A percentile compares a stretch with the other conserved stretches of the same genome.
These are phyloP conservation scores for Cucurbita maxima DNA, from an alignment of 306 rosid genomes.

Conservation along the genomic window DNA sequence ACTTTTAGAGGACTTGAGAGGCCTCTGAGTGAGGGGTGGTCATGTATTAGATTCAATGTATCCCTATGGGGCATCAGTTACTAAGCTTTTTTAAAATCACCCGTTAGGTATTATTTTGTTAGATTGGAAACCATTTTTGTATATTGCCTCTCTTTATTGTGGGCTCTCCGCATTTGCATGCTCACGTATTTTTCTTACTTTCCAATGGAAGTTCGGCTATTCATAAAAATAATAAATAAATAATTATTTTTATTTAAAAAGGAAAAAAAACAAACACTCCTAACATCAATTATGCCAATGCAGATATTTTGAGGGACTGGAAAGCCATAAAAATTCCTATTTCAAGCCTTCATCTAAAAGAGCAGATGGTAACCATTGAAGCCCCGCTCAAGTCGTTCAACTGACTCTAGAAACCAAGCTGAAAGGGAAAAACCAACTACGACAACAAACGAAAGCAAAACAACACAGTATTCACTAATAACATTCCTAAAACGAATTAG, in stretches of 20 bases:
- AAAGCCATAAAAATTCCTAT: conserved; percentile 20
- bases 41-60: background rate
- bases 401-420: conserved; percentile 14
- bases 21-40: background rate
- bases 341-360: conserved; percentile 22
- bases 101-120: background rate
- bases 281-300: too few relatives aligned
- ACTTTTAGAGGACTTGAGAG: background rate
- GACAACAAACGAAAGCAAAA: background rate
- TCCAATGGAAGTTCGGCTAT: too few relatives aligned
- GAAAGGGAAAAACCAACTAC: conserved; percentile 8
- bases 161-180: background rate
- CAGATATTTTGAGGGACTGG: too few relatives aligned
- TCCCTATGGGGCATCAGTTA: background rate
- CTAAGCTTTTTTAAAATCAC: background rate
- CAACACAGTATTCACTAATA: background rate
- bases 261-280: too few relatives aligned
- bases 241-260: too few relatives aligned
- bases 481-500: background rate
- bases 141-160: background rate
- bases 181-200: too few relatives aligned
- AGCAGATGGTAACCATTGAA: conserved; percentile 13
- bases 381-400: conserved; percentile 23
- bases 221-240: too few relatives aligned
- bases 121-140: background rate